A percentile compares a stretch with the other conserved stretches of the same genome.
phyloP scores from a whole-genome alignment of 352 stramenopile genomes.

The Thalassiosira hispida region DNA sequence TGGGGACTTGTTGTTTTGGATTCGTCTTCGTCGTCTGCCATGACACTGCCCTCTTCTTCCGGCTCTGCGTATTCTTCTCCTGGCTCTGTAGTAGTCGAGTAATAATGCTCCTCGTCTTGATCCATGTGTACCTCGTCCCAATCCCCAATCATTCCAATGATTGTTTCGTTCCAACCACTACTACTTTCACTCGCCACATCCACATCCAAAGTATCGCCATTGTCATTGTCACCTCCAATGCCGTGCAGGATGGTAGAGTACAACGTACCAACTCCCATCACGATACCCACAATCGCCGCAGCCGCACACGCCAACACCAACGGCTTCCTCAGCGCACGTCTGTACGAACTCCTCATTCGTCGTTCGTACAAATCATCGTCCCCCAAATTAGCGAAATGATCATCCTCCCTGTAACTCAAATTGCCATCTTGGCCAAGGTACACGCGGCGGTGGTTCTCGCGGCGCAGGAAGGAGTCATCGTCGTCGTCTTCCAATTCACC shows the following conservation, averaged over 20 bases:
- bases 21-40: too few species aligned
- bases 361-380: constrained; percentile 15
- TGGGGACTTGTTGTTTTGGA: too few species aligned
- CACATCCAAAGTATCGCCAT: background rate
- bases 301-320: constrained; percentile 10
- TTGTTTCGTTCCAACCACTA: background rate
- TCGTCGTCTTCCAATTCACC: background rate
- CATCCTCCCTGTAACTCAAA: constrained; percentile 14
- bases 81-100: too few species aligned
- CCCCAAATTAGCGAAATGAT: background rate
- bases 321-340: constrained; percentile 14
- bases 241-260: background rate
- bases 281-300: constrained; percentile 3
- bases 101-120: too few species aligned
- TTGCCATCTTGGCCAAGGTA: constrained; percentile 34
- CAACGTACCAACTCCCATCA: background rate
- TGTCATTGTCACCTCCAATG: background rate
- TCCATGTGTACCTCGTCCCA: too few species aligned
- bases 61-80: too few species aligned
- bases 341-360: constrained; percentile 24
- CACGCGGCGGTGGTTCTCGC: constrained; percentile 14
- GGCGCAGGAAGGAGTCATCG: background rate
- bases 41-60: too few species aligned
- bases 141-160: too few species aligned
- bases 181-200: background rate